Base-by-base conservation (phyloP, 2,329 filamentous ascomycete genomes). In the Colletotrichum trifolii region DNA sequence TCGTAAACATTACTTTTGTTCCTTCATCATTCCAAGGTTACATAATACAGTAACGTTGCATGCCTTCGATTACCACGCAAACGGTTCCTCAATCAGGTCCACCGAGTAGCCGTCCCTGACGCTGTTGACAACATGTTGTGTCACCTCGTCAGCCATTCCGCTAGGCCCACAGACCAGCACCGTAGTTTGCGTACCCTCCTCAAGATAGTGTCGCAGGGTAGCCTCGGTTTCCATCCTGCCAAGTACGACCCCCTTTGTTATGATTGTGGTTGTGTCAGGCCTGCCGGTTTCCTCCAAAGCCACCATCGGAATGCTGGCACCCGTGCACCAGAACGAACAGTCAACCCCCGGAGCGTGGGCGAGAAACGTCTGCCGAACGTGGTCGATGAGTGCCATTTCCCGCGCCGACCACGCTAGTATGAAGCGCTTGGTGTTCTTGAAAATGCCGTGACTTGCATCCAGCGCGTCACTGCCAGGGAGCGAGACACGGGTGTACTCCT, bases 91-190 rank as follows among this genome's bases (percentile, higher is more conserved):
- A 12, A 72, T 50, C 6, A 75, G 42, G 17, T 75, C 68, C 47
- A 72, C 67, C 33, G 3, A 57, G 57, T 33, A 68, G 40, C 60
- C 67, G n/a, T 56, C 71, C 9, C 49, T 64, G 0, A 36, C 39
- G 1, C 39, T 63, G 49, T 57, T 66, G 9, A 70, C 68, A n/a
- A 74, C 69, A 39, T 67, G 60, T 12, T 69, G 60, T 1, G 73
- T 66, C 2, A 73, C 70, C 17, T 75, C 67, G 54, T 75, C 72
- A 2, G 75, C 72, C 73, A 76, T 75, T 2, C 66, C 63, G 0
- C 71, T 62, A 8, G 74, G 71, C 7, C 75, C 75, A 46, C 73
- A 76, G 5, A 76, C 70, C 4, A 61, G 33, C 2, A 61, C 50
- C 11, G 58, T 42, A 2, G 58, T 61, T 8, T 34, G 58, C 2